Conservation (phyloP, 257 asterid genomes). For the Plectranthus barbatus region DNA sequence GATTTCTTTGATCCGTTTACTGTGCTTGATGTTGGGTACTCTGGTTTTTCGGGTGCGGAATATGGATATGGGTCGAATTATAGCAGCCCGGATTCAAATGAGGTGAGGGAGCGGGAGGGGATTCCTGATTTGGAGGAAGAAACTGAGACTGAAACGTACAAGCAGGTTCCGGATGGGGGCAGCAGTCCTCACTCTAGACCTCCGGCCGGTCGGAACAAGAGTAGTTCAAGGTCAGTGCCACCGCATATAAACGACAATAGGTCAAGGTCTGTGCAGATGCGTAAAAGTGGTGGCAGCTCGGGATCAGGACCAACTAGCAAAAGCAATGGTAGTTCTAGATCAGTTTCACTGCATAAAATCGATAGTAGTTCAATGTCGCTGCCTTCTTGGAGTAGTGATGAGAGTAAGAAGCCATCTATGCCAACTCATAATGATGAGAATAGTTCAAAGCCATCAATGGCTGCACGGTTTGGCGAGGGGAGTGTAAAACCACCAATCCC, state of each 20-base stretch:
- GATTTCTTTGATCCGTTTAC: constrained; percentile 76
- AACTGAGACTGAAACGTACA: constrained; percentile 60
- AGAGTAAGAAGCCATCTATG: constrained; percentile 24
- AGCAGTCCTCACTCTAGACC: constrained; percentile 5
- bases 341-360: constrained; percentile 19
- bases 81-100: constrained; percentile 87
- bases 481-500: too few species aligned
- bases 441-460: constrained; percentile 19
- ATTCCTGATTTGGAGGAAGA: constrained; percentile 98
- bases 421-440: constrained; percentile 14
- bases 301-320: constrained; percentile 21
- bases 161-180: constrained; percentile 32
- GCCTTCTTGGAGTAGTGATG: constrained; percentile 45
- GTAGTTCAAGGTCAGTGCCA: constrained; percentile 28
- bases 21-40: constrained; percentile 34
- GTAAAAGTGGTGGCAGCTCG: constrained; percentile 22
- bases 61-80: constrained; percentile 38
- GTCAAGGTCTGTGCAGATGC: constrained; percentile 30
- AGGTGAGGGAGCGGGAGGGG: constrained; percentile 93
- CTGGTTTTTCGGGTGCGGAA: constrained; percentile 28
- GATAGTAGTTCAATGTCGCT: constrained; percentile 25
- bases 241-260: constrained; percentile 16
- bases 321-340: constrained; percentile 16
- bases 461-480: neutral
- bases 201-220: constrained; percentile 16